Evolutionary conservation across 192 early-diverging fungal genomes (phyloP), one percentile per base, ranked within the genome.

Genomic region (Podila minutissima): DNA sequence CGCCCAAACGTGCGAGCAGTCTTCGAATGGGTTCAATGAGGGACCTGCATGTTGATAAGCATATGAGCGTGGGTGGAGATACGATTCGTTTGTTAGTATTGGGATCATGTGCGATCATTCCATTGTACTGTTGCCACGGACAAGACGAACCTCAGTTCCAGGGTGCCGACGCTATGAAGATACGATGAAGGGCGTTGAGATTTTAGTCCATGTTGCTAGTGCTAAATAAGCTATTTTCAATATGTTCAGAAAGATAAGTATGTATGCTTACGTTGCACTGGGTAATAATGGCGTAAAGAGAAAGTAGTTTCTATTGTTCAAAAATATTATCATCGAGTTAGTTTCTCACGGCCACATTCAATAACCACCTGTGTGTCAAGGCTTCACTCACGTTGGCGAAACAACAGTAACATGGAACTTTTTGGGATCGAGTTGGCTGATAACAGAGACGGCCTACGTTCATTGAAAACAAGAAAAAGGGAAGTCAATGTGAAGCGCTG

Each of bases 331-430:
- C 8, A 10, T 58, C 37, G 48, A 17, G 62, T 69, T 46, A 60
- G 50, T 31, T 20, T 37, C 29, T 50, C 22, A 32, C 3, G 3
- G 8, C 6, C 26, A 64, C 26, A 29, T 9, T 48, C 48, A 51
- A 53, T 1, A 24, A 19, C 10, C 17, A 57, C 41, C 28, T 8
- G n/a, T 11, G 5, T 67, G 32, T 13, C 22, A 9, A 17, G 4
- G 22, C 10, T 22, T 28, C 1, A 74, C 79, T 75, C 50, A 85
- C 84, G 72, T 71, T 68, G 84, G 84, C 2, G 84, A 85, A 1
- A 90, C 66, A 12, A 90, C 62, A 1, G 87, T 88, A 19, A 90
- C 83, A 72, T 90, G 82, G 64, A 87, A 90, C 33, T 90, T 79
- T 38, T 83, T 83, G 50, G 82, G 86, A 38, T 88, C 87, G 41